Percentiles rank a stretch among this genome's conserved stretches.
Evolutionary conservation across 805 yeast genomes (phyloP).

Genomic region (Citeromyces nyonsensis): DNA sequence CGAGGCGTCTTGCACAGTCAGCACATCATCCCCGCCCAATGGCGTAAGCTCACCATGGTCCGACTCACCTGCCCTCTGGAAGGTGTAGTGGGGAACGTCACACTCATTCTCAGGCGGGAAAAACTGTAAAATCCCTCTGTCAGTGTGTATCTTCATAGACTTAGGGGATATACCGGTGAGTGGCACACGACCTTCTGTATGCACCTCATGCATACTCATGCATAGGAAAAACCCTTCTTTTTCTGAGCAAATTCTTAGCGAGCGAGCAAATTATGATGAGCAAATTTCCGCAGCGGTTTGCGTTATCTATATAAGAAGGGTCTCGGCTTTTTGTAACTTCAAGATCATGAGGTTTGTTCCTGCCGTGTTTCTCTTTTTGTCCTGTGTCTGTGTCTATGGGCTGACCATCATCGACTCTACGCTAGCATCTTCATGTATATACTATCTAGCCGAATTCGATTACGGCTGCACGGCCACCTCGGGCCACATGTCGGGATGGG

Average conservation of each 20-base stretch:
- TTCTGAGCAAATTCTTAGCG: no score
- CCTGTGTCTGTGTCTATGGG: slow-evolving; percentile 21
- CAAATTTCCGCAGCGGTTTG: no score
- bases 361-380: slow-evolving; percentile 10
- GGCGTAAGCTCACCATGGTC: no score
- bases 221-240: no score
- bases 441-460: slow-evolving; percentile 19
- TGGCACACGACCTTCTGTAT: no score
- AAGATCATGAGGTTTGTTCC: slow-evolving; percentile 8
- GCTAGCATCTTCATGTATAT: slow-evolving; percentile 23
- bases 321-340: not conserved
- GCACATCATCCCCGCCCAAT: no score
- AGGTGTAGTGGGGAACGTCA: not conserved
- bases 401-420: slow-evolving; percentile 15
- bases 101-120: slow-evolving; percentile 1
- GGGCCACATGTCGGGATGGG: slow-evolving; percentile 16
- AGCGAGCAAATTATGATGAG: no score
- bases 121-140: not conserved
- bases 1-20: no score
- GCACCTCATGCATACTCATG: no score
- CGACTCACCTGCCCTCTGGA: not conserved
- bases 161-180: no score
- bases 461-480: slow-evolving; percentile 25
- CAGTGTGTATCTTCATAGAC: slow-evolving; percentile 3
- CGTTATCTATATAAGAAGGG: not conserved